These are phyloP conservation scores for Thalassiosira pacifica DNA, from an alignment of 352 stramenopile genomes.

Conservation along the genomic window DNA sequence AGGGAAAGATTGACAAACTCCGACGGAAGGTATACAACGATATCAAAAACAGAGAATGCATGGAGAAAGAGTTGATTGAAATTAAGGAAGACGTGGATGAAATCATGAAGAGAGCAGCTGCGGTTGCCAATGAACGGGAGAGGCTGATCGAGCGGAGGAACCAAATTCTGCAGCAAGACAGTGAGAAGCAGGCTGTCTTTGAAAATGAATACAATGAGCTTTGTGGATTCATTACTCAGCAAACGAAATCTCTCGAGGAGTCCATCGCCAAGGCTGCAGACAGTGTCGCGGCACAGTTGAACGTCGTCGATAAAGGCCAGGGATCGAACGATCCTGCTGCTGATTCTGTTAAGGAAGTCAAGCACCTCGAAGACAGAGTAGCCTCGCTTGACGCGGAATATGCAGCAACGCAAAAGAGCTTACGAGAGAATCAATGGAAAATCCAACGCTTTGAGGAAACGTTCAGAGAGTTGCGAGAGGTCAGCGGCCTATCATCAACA, in stretches of 20 bases:
- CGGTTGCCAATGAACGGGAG: slow-evolving; percentile 62
- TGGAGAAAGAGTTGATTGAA: slow-evolving; percentile 67
- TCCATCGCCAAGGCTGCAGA: slow-evolving; percentile 69
- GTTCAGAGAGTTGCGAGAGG: slow-evolving; percentile 68
- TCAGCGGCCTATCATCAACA: slow-evolving; percentile 64
- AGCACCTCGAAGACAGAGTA: slow-evolving; percentile 48
- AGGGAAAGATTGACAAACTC: slow-evolving; percentile 72
- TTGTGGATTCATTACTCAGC: slow-evolving; percentile 57
- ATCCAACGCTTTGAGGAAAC: slow-evolving; percentile 63
- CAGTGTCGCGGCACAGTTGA: slow-evolving; percentile 45
- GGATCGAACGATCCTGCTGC: slow-evolving; percentile 3
- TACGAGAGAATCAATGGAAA: slow-evolving; percentile 65
- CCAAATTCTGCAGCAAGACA: slow-evolving; percentile 60
- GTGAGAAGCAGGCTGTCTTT: slow-evolving; percentile 63
- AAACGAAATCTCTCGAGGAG: slow-evolving; percentile 69
- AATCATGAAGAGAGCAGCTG: slow-evolving; percentile 64
- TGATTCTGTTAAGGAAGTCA: slow-evolving; percentile 51
- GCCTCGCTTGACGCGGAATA: slow-evolving; percentile 54
- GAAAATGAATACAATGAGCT: slow-evolving; percentile 65
- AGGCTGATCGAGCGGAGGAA: slow-evolving; percentile 64
- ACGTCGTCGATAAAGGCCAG: slow-evolving; percentile 38
- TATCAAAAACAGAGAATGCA: slow-evolving; percentile 58
- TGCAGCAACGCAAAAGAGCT: slow-evolving; percentile 38
- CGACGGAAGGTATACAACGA: slow-evolving; percentile 67
- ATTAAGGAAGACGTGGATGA: slow-evolving; percentile 64